Percentiles rank a stretch among this genome's conserved stretches.
Evolutionary conservation across 371 early-diverging fungal genomes (phyloP).

Genomic region (Fennellomyces sp.): DNA sequence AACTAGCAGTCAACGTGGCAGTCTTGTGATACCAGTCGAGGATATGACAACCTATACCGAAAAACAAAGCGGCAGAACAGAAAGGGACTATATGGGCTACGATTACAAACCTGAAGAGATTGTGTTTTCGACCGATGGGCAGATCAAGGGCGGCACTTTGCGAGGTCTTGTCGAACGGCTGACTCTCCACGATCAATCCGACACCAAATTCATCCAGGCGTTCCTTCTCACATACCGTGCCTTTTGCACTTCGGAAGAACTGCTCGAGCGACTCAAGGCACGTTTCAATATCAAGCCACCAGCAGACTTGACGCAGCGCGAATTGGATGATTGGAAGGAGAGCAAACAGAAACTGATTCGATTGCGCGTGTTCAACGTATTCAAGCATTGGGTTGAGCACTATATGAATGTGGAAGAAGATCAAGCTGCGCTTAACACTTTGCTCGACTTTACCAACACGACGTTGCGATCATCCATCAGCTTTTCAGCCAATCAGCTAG

Average conservation of each 20-base stretch:
- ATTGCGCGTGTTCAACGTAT: constrained; percentile 84
- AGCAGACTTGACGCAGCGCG: constrained; percentile 57
- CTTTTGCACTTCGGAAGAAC: constrained; percentile 72
- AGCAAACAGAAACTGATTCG: constrained; percentile 84
- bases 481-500: constrained; percentile 62
- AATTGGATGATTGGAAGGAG: constrained; percentile 76
- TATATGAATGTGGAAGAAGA: constrained; percentile 79
- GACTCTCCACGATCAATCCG: constrained; percentile 80
- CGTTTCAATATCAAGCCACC: constrained; percentile 80
- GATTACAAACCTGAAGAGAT: constrained; percentile 80
- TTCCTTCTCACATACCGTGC: constrained; percentile 91
- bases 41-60: not conserved
- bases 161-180: constrained; percentile 82
- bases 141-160: constrained; percentile 88
- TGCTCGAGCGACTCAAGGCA: constrained; percentile 68
- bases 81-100: constrained; percentile 56
- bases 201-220: constrained; percentile 72
- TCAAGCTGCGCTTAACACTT: constrained; percentile 57
- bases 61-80: no score
- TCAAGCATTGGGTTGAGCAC: constrained; percentile 89
- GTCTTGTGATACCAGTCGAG: not conserved
- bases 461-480: constrained; percentile 66
- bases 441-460: constrained; percentile 72
- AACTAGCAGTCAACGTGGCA: not conserved
- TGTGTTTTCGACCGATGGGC: constrained; percentile 79